Conservation (phyloP, 2,329 filamentous ascomycete species). For the Apiospora rasikravindrae region DNA sequence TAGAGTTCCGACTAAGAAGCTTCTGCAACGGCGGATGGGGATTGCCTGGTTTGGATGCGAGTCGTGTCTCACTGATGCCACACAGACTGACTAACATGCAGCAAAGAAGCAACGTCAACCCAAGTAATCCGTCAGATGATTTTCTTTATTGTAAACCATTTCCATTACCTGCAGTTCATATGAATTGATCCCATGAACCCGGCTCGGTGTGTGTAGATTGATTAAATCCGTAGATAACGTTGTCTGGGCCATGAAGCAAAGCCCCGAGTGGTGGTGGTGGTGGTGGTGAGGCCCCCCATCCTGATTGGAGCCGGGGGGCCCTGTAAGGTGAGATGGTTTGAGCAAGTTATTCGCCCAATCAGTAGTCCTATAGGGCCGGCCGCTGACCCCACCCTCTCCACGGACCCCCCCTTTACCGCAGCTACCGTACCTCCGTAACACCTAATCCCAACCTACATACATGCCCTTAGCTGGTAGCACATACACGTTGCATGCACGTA, state of each 20-base stretch:
- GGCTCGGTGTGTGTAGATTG: not conserved
- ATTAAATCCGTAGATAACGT: not conserved
- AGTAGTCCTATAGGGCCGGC: not conserved
- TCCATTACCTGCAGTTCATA: not conserved
- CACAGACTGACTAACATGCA: not conserved
- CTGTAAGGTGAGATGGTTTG: slow-evolving; percentile 1
- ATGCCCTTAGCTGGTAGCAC: too few relatives aligned
- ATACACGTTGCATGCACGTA: not conserved
- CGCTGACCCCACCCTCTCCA: not conserved
- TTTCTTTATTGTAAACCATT: not conserved
- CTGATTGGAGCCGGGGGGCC: slow-evolving; percentile 6
- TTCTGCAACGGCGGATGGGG: not conserved
- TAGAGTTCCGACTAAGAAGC: not conserved
- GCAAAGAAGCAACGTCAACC: not conserved
- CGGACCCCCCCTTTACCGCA: not conserved
- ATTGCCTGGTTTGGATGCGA: not conserved
- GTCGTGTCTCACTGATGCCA: not conserved
- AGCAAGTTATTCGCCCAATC: slow-evolving; percentile 15
- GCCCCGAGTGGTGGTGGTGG: not conserved
- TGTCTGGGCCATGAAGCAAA: not conserved
- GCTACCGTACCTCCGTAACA: not conserved
- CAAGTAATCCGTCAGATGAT: not conserved
- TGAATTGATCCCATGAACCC: not conserved
- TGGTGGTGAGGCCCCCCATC: not conserved
- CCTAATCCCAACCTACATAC: not conserved